Evolutionary conservation across 2,329 filamentous ascomycete genomes (phyloP).

Genomic region (Didymella sp.): DNA sequence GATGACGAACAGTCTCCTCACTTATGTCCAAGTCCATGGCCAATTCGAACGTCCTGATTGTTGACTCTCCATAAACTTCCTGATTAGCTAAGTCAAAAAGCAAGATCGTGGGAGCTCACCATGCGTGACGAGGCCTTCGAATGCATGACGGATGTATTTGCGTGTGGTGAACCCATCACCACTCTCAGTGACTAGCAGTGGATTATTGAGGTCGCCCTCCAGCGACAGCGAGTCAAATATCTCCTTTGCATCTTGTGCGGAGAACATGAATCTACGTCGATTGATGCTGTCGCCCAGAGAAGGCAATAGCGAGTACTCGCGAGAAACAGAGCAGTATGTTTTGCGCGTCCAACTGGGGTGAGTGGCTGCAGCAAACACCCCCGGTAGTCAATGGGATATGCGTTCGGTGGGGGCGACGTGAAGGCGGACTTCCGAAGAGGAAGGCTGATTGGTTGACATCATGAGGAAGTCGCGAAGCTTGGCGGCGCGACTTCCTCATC

Average conservation of each 20-base stretch:
- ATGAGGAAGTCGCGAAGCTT: conserved; percentile 22
- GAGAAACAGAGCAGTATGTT: not conserved
- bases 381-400: not conserved
- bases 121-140: conserved; percentile 29
- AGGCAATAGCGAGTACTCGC: not conserved
- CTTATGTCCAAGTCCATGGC: conserved; percentile 32
- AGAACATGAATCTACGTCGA: conserved; percentile 38
- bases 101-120: conserved; percentile 6
- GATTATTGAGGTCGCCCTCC: conserved; percentile 18
- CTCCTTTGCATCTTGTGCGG: conserved; percentile 41
- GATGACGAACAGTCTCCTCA: conserved; percentile 25
- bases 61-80: conserved; percentile 8
- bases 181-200: conserved; percentile 30
- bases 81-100: conserved; percentile 3
- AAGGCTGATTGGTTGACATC: conserved; percentile 18
- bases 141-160: conserved; percentile 27
- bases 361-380: not conserved
- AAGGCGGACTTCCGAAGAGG: conserved; percentile 8
- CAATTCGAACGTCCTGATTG: conserved; percentile 1
- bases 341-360: not conserved
- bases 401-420: not conserved
- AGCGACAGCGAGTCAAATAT: conserved; percentile 34
- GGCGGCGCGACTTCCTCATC: conserved; percentile 18
- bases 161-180: conserved; percentile 39
- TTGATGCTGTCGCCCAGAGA: not conserved